Percentiles rank a stretch among this genome's conserved stretches.
Conservation (phyloP, 768 basidiomycete genomes). For the Pulveroboletus sp. region DNA sequence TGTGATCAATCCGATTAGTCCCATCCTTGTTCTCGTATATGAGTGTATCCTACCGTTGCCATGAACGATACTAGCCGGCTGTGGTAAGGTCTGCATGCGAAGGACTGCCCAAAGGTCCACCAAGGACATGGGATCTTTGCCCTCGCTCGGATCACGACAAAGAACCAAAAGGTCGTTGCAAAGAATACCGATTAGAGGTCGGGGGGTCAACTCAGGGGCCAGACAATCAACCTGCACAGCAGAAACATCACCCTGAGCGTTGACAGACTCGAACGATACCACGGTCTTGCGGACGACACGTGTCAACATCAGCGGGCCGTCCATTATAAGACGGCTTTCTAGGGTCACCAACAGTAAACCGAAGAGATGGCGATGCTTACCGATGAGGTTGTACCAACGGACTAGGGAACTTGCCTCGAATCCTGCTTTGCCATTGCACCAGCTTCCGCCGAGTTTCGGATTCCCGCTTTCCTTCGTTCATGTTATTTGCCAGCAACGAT, state of each 20-base stretch:
- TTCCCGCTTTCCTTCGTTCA: slow-evolving; percentile 98
- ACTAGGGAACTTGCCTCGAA: slow-evolving; percentile 89
- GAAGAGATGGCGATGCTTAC: slow-evolving; percentile 39
- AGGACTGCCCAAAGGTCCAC: slow-evolving; percentile 98
- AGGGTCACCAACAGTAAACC: slow-evolving; percentile 5
- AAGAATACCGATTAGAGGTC: slow-evolving; percentile 75
- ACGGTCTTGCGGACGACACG: slow-evolving; percentile 88
- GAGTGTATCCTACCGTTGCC: slow-evolving; percentile 60
- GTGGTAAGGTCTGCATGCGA: slow-evolving; percentile 89
- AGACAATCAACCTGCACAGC: slow-evolving; percentile 90
- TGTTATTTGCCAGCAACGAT: slow-evolving; percentile 82
- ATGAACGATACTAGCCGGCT: slow-evolving; percentile 87
- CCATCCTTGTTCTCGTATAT: background rate
- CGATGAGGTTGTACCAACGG: slow-evolving; percentile 98
- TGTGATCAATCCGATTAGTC: slow-evolving; percentile 27
- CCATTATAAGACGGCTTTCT: slow-evolving; percentile 84
- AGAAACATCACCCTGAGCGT: slow-evolving; percentile 72
- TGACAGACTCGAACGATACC: slow-evolving; percentile 77
- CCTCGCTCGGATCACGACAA: slow-evolving; percentile 82
- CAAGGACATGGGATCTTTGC: slow-evolving; percentile 64
- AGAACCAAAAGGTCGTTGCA: slow-evolving; percentile 94
- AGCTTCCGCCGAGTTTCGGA: slow-evolving; percentile 89
- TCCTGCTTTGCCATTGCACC: slow-evolving; percentile 87
- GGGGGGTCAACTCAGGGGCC: slow-evolving; percentile 79
- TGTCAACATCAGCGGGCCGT: slow-evolving; percentile 80